Conservation (phyloP, 352 stramenopile species). For the Pythium biforme region DNA sequence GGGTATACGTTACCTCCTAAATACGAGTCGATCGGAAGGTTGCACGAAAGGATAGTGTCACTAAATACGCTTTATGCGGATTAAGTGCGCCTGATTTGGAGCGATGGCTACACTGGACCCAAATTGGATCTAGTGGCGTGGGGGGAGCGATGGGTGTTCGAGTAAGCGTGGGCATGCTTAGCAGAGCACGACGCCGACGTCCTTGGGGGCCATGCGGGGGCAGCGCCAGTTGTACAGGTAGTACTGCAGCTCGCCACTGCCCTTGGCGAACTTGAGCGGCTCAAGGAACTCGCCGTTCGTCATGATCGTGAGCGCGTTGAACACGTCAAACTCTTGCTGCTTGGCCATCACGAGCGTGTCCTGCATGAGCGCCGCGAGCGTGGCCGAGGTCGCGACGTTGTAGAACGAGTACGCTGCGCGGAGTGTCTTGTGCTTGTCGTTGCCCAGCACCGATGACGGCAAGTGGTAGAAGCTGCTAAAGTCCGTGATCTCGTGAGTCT, state of each 20-base stretch:
- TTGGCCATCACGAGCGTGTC: constrained; percentile 62
- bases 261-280: constrained; percentile 58
- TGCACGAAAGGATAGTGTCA: not conserved
- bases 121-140: too few relatives aligned
- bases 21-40: constrained; percentile 4
- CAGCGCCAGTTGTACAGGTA: constrained; percentile 83
- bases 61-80: constrained; percentile 1
- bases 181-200: constrained; percentile 54
- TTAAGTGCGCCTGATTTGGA: constrained; percentile 17
- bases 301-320: constrained; percentile 73
- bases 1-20: not conserved
- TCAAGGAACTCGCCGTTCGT: constrained; percentile 58
- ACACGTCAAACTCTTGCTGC: constrained; percentile 52
- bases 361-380: constrained; percentile 63
- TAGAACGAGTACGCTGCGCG: constrained; percentile 99
- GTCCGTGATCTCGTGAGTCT: constrained; percentile 88
- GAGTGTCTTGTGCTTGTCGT: constrained; percentile 95
- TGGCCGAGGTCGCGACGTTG: constrained; percentile 86
- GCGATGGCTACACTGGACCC: constrained; percentile 8
- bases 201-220: constrained; percentile 47
- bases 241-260: constrained; percentile 66
- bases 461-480: constrained; percentile 98
- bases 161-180: constrained; percentile 4
- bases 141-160: too few relatives aligned
- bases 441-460: constrained; percentile 94